These are phyloP conservation scores for Sordariomycetes sp. DNA, from an alignment of 2,329 filamentous ascomycete species.

Conservation along the genomic window DNA sequence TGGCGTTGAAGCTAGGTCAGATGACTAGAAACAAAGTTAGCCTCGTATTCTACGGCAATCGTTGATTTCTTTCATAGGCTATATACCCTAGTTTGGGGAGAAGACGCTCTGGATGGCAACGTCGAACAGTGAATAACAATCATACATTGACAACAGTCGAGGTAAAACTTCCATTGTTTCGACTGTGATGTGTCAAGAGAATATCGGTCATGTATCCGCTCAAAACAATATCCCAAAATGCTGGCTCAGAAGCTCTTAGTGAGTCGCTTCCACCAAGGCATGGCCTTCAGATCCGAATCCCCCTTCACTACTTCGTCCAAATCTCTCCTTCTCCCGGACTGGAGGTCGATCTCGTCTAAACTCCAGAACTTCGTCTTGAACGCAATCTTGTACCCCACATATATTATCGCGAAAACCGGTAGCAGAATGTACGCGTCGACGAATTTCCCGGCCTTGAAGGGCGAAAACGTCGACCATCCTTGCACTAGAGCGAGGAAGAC, in stretches of 20 bases:
- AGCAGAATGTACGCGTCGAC: slow-evolving; percentile 51
- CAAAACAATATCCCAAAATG: neutral
- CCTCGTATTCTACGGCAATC: too few species aligned
- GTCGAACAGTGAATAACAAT: too few species aligned
- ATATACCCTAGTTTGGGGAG: too few species aligned
- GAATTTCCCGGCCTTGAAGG: slow-evolving; percentile 44
- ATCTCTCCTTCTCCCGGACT: slow-evolving; percentile 39
- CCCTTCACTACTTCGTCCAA: slow-evolving; percentile 30
- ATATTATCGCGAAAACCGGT: slow-evolving; percentile 45
- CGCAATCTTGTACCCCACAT: slow-evolving; percentile 36
- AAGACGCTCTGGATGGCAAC: too few species aligned
- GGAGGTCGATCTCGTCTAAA: slow-evolving; percentile 39
- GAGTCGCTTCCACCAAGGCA: slow-evolving; percentile 28
- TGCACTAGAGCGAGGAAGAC: slow-evolving; percentile 46
- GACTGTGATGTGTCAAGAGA: too few species aligned
- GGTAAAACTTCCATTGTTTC: too few species aligned
- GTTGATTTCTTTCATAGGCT: too few species aligned
- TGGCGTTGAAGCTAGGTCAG: too few species aligned
- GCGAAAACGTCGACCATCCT: slow-evolving; percentile 45
- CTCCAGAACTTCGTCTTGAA: slow-evolving; percentile 38
- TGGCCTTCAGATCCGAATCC: slow-evolving; percentile 10
- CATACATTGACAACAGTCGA: too few species aligned
- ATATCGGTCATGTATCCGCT: too few species aligned
- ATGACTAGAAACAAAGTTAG: too few species aligned
- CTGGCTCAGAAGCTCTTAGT: slow-evolving; percentile 24